Base-by-base conservation (phyloP, 2,329 filamentous ascomycete species). In the Diaporthe vaccinii region DNA sequence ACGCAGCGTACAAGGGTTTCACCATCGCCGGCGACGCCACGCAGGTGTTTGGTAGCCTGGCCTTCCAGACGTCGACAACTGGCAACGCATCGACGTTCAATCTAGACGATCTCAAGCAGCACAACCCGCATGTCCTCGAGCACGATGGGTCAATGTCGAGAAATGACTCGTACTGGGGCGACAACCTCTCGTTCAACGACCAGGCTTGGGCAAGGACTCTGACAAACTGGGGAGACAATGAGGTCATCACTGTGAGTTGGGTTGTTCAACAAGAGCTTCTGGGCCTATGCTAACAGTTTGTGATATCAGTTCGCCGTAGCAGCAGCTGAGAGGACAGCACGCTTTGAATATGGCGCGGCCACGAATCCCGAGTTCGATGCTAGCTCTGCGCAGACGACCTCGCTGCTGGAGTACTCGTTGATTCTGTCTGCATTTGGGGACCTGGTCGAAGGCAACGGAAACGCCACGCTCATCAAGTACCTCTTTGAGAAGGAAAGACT, bases 381-480 rank as follows among this genome's bases (percentile, higher is more conserved):
- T 6, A 46, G 15, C 15, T 69, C 67, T 3, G 72, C 41, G 17
- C 28, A 67, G 25, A 59, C 61, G 9, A 25, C 36, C 22, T 68
- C 72, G 34, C 51, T 68, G 39, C 28, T 74, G 12, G 72, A 74
- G 41, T 74, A 74, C 61, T 59, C 61, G 3, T n/a, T 74, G 20
- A 69, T 74, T 10, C 72, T 74, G 4, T 74, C 72, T 53, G 61
- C 62, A n/a, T 74, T 74, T 28, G 72, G 72, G n/a, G 72, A 74
- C 22, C 10, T 31, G 20, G 44, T 39, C 7, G 72, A 58, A 25
- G 72, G 72, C 22, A 69, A 74, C 20, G 72, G 2, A 12, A 74
- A 74, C 12, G 41, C 39, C 8, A 59, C 72, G 2, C 10, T 69
- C 4, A 74, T 74, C 72, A 74, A 74, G 62, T 74, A 74, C 41